These are phyloP conservation scores for Pythium sp. DNA, from an alignment of 352 stramenopile genomes.

Conservation along the genomic window DNA sequence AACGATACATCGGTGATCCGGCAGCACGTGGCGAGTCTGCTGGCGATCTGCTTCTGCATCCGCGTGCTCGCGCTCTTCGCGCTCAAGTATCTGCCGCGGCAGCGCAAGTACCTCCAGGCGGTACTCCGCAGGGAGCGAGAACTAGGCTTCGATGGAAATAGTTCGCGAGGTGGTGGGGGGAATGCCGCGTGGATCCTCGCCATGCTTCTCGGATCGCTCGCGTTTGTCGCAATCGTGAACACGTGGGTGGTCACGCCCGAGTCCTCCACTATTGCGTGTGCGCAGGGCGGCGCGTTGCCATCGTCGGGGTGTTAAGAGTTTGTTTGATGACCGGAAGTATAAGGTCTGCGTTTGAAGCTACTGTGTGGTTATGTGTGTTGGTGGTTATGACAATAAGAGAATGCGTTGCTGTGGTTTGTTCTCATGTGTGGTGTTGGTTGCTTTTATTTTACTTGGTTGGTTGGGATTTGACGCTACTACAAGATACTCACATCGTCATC, in stretches of 20 bases:
- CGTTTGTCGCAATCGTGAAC: slow-evolving; percentile 9
- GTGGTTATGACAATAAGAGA: background rate
- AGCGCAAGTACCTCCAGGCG: slow-evolving; percentile 43
- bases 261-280: background rate
- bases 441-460: slow-evolving; percentile 10
- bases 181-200: background rate
- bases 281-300: background rate
- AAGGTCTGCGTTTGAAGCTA: background rate
- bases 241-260: background rate
- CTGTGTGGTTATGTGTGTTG: background rate
- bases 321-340: background rate
- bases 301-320: background rate
- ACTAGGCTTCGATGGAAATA: background rate
- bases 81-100: slow-evolving; percentile 37
- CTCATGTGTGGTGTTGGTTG: background rate
- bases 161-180: too few relatives aligned
- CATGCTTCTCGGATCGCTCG: slow-evolving; percentile 2
- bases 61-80: slow-evolving; percentile 36
- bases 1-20: slow-evolving; percentile 10
- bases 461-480: background rate
- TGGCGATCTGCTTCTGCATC: slow-evolving; percentile 42
- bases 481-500: slow-evolving; percentile 4
- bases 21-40: slow-evolving; percentile 29
- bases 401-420: background rate
- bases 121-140: background rate